A percentile compares a stretch with the other conserved stretches of the same genome.
phyloP scores from a whole-genome alignment of 139 green algal genomes.

The Diplosphaera chodatii region DNA sequence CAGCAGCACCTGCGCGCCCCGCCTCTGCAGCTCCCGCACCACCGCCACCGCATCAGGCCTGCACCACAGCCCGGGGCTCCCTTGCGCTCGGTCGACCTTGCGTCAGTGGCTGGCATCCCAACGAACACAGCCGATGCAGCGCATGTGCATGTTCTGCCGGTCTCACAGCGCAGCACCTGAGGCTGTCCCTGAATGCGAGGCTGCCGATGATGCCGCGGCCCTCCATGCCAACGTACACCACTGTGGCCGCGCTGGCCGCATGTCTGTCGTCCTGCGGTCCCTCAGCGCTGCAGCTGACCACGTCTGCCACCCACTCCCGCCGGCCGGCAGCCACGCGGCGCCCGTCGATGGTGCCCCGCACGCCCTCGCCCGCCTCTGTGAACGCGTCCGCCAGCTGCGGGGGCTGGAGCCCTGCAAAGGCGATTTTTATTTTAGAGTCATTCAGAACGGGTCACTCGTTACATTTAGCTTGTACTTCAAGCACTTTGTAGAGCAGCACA shows the following conservation, averaged over 20 bases:
- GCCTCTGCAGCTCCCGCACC: constrained; percentile 47
- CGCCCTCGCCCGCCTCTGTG: constrained; percentile 62
- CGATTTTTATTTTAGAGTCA: too few relatives aligned
- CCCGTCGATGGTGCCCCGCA: constrained; percentile 39
- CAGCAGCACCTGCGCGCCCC: constrained; percentile 62
- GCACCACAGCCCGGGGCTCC: too few relatives aligned
- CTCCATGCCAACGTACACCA: constrained; percentile 61
- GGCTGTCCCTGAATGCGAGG: constrained; percentile 56
- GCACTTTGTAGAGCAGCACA: too few relatives aligned
- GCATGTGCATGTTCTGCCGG: too few relatives aligned
- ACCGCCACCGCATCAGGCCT: too few relatives aligned
- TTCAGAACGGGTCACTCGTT: too few relatives aligned
- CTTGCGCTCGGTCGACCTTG: too few relatives aligned
- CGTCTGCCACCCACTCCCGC: constrained; percentile 69
- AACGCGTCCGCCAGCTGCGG: constrained; percentile 16
- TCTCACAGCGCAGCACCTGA: too few relatives aligned
- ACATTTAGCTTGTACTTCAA: too few relatives aligned
- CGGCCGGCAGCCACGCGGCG: constrained; percentile 55
- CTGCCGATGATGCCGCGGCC: constrained; percentile 54
- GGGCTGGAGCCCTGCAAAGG: constrained; percentile 26
- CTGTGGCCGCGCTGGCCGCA: not conserved
- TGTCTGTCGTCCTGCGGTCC: not conserved
- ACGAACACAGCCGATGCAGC: too few relatives aligned
- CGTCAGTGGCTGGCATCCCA: too few relatives aligned
- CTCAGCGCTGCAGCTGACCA: too few relatives aligned